phyloP scores from a whole-genome alignment of 148 eudicot genomes.

The Heliamphora exappendiculata region DNA sequence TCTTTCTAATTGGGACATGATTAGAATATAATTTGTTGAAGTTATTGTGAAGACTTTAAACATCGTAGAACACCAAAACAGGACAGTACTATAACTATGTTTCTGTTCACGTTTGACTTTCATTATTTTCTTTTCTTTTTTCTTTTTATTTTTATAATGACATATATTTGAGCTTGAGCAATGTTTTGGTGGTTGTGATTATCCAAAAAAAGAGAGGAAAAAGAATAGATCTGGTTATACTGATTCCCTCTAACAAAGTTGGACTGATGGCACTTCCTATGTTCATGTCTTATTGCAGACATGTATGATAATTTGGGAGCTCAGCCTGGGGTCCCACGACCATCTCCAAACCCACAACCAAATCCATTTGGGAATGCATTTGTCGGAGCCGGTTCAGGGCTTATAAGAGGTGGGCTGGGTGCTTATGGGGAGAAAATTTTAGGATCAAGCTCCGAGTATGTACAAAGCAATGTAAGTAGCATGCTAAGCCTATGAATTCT shows the following conservation, averaged over 20 bases:
- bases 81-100: not conserved
- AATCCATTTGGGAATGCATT: constrained; percentile 81
- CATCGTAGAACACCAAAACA: not conserved
- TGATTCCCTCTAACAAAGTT: not conserved
- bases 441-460: constrained; percentile 93
- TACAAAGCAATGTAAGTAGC: constrained; percentile 93
- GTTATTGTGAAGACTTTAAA: not conserved
- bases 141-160: not conserved
- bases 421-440: constrained; percentile 90
- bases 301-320: constrained; percentile 78
- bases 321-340: constrained; percentile 56
- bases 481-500: not conserved
- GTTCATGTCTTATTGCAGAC: constrained; percentile 22
- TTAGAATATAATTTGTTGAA: too few relatives aligned
- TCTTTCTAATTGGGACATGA: not conserved
- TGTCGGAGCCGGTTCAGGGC: constrained; percentile 67
- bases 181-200: not conserved
- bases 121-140: not conserved
- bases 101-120: not conserved
- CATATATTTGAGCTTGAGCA: not conserved
- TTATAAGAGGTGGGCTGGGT: constrained; percentile 78
- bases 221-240: not conserved
- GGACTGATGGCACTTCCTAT: not conserved
- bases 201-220: too few relatives aligned
- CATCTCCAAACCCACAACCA: constrained; percentile 45